Evolutionary conservation across 2,329 filamentous ascomycete species (phyloP).

Genomic region (Paraphaeosphaeria minitans): DNA sequence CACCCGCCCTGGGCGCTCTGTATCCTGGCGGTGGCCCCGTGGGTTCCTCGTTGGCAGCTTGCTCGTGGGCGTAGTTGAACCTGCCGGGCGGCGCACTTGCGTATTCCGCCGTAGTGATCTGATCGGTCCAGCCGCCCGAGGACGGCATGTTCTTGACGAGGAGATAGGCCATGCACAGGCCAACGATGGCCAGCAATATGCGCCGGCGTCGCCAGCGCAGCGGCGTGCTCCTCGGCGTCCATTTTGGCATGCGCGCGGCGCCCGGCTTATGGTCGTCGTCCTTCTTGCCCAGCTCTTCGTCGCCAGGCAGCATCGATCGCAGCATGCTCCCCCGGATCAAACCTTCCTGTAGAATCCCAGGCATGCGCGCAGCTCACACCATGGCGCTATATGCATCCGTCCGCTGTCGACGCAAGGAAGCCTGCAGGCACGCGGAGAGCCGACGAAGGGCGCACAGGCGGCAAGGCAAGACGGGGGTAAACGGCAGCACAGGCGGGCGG

Average conservation of each 20-base stretch:
- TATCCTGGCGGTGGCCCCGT: constrained; percentile 36
- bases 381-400: constrained; percentile 27
- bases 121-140: constrained; percentile 5
- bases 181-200: constrained; percentile 45
- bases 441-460: not conserved
- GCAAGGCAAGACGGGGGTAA: not conserved
- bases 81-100: constrained; percentile 5
- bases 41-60: constrained; percentile 27
- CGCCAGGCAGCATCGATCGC: constrained; percentile 54
- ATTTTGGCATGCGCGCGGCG: constrained; percentile 37
- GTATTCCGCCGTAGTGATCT: constrained; percentile 4
- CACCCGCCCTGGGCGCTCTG: constrained; percentile 22
- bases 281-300: constrained; percentile 69
- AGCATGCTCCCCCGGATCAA: constrained; percentile 38
- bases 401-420: constrained; percentile 26
- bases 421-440: not conserved
- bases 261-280: constrained; percentile 63
- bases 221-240: constrained; percentile 26
- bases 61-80: constrained; percentile 10
- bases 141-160: constrained; percentile 67
- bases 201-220: constrained; percentile 58
- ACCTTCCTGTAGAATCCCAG: constrained; percentile 34
- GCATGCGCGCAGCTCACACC: constrained; percentile 34
- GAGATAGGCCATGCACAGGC: constrained; percentile 61
- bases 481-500: not conserved